These are phyloP conservation scores for Betula pendula DNA, from an alignment of 306 rosid species.

Conservation along the genomic window DNA sequence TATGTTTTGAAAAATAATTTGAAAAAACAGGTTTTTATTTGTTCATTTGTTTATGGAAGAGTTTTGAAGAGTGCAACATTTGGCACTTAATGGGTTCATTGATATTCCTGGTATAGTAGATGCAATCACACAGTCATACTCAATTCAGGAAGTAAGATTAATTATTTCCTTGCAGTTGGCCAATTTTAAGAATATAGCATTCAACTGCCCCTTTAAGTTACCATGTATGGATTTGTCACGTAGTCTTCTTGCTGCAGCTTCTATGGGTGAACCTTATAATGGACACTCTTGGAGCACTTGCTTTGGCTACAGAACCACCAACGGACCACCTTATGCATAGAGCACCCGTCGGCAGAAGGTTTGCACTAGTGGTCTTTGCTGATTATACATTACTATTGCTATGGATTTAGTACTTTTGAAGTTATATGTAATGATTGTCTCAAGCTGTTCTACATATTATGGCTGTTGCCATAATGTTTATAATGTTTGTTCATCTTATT, in stretches of 20 bases:
- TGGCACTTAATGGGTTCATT: neutral
- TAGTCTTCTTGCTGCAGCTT: conserved; percentile 57
- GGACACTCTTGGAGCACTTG: conserved; percentile 99
- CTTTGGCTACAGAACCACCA: conserved; percentile 98
- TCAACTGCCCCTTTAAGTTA: neutral
- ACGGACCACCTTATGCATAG: conserved; percentile 86
- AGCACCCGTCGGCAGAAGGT: conserved; percentile 96
- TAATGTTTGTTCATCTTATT: neutral
- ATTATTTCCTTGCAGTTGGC: neutral
- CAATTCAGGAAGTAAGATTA: neutral
- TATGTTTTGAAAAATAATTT: neutral
- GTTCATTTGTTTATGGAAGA: no score
- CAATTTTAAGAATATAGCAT: conserved; percentile 21
- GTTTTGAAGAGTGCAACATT: neutral
- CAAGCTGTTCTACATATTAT: neutral
- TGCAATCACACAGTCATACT: no score
- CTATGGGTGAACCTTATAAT: conserved; percentile 97
- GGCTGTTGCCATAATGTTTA: neutral
- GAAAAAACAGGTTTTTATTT: conserved; percentile 6
- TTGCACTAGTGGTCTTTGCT: conserved; percentile 16
- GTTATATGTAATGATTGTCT: neutral
- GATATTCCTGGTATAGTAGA: no score
- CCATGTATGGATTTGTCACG: conserved; percentile 13
- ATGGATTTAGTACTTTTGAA: conserved; percentile 4
- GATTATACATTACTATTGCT: neutral